Percentiles rank a stretch among this genome's conserved stretches.
Conservation (phyloP, 2,329 filamentous ascomycete genomes). For the Sordariomycetes sp. region DNA sequence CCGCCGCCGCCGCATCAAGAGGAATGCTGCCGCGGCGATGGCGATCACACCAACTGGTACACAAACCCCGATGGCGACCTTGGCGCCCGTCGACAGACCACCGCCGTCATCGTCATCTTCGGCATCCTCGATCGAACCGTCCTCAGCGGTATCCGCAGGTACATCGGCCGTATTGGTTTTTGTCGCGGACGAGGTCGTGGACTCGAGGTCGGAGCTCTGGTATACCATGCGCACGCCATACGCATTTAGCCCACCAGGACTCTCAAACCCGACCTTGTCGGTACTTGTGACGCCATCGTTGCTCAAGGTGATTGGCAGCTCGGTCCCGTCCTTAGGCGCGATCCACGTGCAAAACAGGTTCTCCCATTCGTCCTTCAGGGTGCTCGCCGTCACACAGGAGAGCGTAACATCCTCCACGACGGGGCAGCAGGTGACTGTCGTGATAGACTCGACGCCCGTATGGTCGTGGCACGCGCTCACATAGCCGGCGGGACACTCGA, state of each 20-base stretch:
- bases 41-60: background rate
- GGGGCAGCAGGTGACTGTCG: conserved; percentile 22
- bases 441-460: conserved; percentile 12
- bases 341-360: conserved; percentile 19
- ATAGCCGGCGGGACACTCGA: conserved; percentile 17
- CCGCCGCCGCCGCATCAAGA: background rate
- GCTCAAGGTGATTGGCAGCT: conserved; percentile 13
- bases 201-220: conserved; percentile 13
- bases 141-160: no score
- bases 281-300: conserved; percentile 12
- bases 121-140: background rate
- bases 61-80: background rate
- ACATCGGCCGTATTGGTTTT: background rate
- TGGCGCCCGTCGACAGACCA: background rate
- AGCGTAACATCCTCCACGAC: conserved; percentile 13
- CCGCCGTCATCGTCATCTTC: background rate
- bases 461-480: conserved; percentile 14
- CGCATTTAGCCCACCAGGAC: conserved; percentile 16
- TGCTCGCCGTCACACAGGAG: conserved; percentile 13
- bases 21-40: background rate
- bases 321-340: conserved; percentile 11
- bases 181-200: conserved; percentile 7
- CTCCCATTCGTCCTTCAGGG: conserved; percentile 11
- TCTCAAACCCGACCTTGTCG: conserved; percentile 9
- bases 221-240: conserved; percentile 21